Evolutionary conservation across 257 asterid species (phyloP).

Genomic region (Solanum bulbocastanum): DNA sequence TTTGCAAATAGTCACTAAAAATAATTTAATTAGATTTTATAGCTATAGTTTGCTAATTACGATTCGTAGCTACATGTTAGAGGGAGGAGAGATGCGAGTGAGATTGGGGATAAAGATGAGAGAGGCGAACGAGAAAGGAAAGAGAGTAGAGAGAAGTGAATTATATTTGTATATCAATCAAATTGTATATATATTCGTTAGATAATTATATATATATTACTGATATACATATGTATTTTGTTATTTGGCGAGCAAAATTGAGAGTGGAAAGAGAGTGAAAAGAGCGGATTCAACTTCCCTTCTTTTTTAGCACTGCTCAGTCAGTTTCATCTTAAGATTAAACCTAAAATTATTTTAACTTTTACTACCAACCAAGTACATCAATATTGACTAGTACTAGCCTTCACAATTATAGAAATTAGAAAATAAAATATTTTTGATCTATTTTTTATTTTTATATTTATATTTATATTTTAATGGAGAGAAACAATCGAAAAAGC

Average conservation of each 20-base stretch:
- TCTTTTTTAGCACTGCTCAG: background rate
- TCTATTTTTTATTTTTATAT: too few relatives aligned
- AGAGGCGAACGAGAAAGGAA: fast-evolving
- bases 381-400: background rate
- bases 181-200: too few relatives aligned
- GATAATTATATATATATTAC: fast-evolving
- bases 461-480: background rate
- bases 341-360: background rate
- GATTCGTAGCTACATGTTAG: too few relatives aligned
- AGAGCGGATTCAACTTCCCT: background rate
- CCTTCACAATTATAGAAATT: background rate
- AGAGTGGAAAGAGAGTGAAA: too few relatives aligned
- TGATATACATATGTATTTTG: too few relatives aligned
- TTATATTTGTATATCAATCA: too few relatives aligned
- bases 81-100: fast-evolving
- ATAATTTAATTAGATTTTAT: too few relatives aligned
- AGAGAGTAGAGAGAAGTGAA: too few relatives aligned
- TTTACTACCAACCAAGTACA: background rate
- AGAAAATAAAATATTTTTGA: background rate
- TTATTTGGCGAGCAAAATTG: too few relatives aligned
- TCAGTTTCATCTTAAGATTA: background rate
- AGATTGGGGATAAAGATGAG: too few relatives aligned
- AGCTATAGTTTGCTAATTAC: too few relatives aligned
- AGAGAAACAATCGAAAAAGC: background rate
- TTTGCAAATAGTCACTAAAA: too few relatives aligned